Conservation (phyloP, 2,329 filamentous ascomycete genomes). For the Fusarium piperis region DNA sequence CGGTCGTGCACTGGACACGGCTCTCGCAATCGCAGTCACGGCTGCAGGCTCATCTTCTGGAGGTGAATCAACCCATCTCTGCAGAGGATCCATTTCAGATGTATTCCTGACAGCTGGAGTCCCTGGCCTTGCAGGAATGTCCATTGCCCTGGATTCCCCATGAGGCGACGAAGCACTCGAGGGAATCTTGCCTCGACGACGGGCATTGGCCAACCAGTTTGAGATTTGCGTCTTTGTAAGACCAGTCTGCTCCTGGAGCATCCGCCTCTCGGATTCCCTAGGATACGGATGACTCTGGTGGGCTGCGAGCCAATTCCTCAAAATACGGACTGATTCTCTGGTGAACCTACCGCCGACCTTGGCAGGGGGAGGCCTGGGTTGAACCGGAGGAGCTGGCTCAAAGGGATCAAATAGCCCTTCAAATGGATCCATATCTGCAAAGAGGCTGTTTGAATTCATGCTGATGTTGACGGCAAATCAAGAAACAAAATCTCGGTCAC, state of each 20-base stretch:
- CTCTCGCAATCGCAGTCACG: slow-evolving; percentile 44
- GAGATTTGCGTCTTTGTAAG: slow-evolving; percentile 82
- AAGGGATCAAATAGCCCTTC: slow-evolving; percentile 28
- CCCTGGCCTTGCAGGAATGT: slow-evolving; percentile 61
- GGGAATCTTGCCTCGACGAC: slow-evolving; percentile 76
- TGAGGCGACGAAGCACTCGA: slow-evolving; percentile 27
- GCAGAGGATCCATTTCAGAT: slow-evolving; percentile 38
- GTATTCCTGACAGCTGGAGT: slow-evolving; percentile 49
- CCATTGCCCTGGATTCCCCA: slow-evolving; percentile 52
- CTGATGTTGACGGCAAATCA: neutral
- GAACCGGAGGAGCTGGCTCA: neutral
- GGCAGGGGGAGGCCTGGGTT: slow-evolving; percentile 10
- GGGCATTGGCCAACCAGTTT: slow-evolving; percentile 89
- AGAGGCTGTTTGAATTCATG: slow-evolving; percentile 23
- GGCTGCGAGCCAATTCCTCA: slow-evolving; percentile 82
- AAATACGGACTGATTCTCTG: slow-evolving; percentile 75
- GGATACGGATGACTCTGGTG: slow-evolving; percentile 85
- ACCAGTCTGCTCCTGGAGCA: slow-evolving; percentile 77
- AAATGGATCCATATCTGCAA: slow-evolving; percentile 27
- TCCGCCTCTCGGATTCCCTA: slow-evolving; percentile 81
- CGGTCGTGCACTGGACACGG: slow-evolving; percentile 32
- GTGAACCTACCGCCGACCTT: slow-evolving; percentile 59
- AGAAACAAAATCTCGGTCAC: slow-evolving; percentile 10
- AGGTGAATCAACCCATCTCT: slow-evolving; percentile 47
- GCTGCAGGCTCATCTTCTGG: slow-evolving; percentile 46